Percentiles rank a stretch among this genome's conserved stretches.
Evolutionary conservation across 768 basidiomycete species (phyloP).

Genomic region (Fomitopsis serialis): DNA sequence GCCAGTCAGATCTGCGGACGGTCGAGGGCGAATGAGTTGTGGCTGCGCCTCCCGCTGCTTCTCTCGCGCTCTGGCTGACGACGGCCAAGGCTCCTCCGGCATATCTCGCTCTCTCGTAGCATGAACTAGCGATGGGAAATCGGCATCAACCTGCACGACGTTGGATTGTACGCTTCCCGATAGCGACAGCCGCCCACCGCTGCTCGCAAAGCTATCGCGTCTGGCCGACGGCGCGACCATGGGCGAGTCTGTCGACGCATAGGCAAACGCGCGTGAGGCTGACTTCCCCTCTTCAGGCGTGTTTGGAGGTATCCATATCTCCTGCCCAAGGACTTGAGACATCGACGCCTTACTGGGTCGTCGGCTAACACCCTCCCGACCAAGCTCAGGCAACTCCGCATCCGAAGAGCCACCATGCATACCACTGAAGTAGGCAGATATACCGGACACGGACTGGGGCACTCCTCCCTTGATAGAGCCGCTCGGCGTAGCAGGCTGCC

Average conservation of each 20-base stretch:
- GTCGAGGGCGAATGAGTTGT: background rate
- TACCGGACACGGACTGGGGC: background rate
- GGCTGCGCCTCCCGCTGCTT: background rate
- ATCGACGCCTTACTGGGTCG: conserved; percentile 32
- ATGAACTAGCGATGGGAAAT: background rate
- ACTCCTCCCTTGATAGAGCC: conserved; percentile 5
- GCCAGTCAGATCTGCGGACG: too few species aligned
- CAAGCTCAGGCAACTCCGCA: background rate
- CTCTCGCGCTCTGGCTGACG: background rate
- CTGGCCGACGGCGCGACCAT: conserved; percentile 4
- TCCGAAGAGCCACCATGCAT: background rate
- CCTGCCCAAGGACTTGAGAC: conserved; percentile 32
- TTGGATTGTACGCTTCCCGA: conserved; percentile 11
- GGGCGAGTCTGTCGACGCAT: conserved; percentile 24
- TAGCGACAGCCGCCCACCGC: conserved; percentile 34
- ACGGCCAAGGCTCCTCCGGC: background rate
- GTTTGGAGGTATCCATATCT: conserved; percentile 46
- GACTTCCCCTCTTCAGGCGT: conserved; percentile 35
- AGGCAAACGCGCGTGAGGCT: conserved; percentile 34
- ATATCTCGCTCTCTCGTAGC: background rate
- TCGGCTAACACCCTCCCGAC: conserved; percentile 21
- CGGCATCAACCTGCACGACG: background rate
- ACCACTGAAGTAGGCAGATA: background rate
- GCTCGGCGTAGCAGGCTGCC: conserved; percentile 5
- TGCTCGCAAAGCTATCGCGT: conserved; percentile 30